phyloP scores from a whole-genome alignment of 306 rosid genomes.

The Lathyrus sativus region DNA sequence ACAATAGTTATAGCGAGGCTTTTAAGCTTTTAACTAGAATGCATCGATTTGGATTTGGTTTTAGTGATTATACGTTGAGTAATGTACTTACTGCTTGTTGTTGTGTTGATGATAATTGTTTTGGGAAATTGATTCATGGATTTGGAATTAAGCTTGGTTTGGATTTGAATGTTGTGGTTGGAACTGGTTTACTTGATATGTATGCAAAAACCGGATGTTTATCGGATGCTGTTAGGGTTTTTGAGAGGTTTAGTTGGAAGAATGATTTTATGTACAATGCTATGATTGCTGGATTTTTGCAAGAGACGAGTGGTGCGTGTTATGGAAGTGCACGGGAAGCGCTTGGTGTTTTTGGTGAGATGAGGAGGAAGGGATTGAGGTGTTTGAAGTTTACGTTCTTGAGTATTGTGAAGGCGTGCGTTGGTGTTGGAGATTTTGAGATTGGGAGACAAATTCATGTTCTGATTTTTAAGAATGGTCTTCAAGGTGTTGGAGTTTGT shows the following conservation, averaged over 20 bases:
- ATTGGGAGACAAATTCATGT: slow-evolving; percentile 58
- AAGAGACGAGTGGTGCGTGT: slow-evolving; percentile 24
- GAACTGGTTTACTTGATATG: slow-evolving; percentile 64
- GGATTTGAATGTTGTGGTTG: slow-evolving; percentile 50
- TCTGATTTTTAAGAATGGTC: slow-evolving; percentile 50
- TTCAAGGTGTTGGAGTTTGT: slow-evolving; percentile 58
- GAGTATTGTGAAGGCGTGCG: slow-evolving; percentile 55
- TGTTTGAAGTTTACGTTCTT: slow-evolving; percentile 63
- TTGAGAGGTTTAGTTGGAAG: slow-evolving; percentile 34
- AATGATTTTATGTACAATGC: slow-evolving; percentile 55
- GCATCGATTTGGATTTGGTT: slow-evolving; percentile 47
- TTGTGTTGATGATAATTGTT: slow-evolving; percentile 9
- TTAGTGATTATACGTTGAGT: slow-evolving; percentile 57
- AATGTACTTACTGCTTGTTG: slow-evolving; percentile 58
- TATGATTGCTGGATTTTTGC: slow-evolving; percentile 59
- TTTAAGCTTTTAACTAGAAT: slow-evolving; percentile 43
- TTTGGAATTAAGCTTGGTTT: slow-evolving; percentile 47
- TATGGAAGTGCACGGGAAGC: slow-evolving; percentile 41
- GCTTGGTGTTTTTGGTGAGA: slow-evolving; percentile 48
- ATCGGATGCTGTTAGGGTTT: slow-evolving; percentile 45
- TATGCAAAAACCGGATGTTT: slow-evolving; percentile 55
- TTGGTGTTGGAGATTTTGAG: slow-evolving; percentile 43
- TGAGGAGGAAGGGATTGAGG: slow-evolving; percentile 52
- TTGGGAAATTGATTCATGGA: slow-evolving; percentile 55
- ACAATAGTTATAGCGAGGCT: slow-evolving; percentile 27